Evolutionary conservation across 2,329 filamentous ascomycete genomes (phyloP).

Genomic region (Fusarium citri): DNA sequence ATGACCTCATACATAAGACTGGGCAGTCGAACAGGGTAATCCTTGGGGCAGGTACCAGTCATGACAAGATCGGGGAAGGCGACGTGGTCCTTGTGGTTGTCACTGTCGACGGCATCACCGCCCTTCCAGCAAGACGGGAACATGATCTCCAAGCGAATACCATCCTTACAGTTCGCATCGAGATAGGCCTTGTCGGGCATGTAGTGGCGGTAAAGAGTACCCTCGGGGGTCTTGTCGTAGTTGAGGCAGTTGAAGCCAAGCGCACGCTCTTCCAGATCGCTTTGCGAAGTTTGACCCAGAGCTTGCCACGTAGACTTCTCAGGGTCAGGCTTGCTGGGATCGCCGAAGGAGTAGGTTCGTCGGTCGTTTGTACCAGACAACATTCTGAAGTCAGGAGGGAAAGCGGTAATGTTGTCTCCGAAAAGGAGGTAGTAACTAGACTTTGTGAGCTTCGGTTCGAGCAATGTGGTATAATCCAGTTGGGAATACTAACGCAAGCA

Average conservation of each 20-base stretch:
- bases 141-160: slow-evolving; percentile 84
- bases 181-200: slow-evolving; percentile 83
- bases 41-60: slow-evolving; percentile 78
- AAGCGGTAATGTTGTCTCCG: slow-evolving; percentile 73
- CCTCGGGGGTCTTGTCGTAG: slow-evolving; percentile 75
- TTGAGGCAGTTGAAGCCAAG: slow-evolving; percentile 96
- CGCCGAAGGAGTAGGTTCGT: slow-evolving; percentile 76
- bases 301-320: slow-evolving; percentile 76
- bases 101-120: slow-evolving; percentile 66
- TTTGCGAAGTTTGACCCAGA: slow-evolving; percentile 73
- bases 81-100: slow-evolving; percentile 73
- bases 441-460: slow-evolving; percentile 9
- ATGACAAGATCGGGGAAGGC: slow-evolving; percentile 83
- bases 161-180: slow-evolving; percentile 84
- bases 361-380: slow-evolving; percentile 77
- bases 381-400: slow-evolving; percentile 84
- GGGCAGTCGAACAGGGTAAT: slow-evolving; percentile 74
- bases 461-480: not conserved
- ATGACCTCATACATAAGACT: slow-evolving; percentile 89
- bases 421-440: slow-evolving; percentile 86
- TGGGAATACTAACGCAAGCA: slow-evolving; percentile 77
- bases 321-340: slow-evolving; percentile 72
- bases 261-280: slow-evolving; percentile 79
- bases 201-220: slow-evolving; percentile 82
- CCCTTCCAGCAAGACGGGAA: slow-evolving; percentile 94